phyloP scores from a whole-genome alignment of 257 asterid genomes.

The Leonotis leonurus region DNA sequence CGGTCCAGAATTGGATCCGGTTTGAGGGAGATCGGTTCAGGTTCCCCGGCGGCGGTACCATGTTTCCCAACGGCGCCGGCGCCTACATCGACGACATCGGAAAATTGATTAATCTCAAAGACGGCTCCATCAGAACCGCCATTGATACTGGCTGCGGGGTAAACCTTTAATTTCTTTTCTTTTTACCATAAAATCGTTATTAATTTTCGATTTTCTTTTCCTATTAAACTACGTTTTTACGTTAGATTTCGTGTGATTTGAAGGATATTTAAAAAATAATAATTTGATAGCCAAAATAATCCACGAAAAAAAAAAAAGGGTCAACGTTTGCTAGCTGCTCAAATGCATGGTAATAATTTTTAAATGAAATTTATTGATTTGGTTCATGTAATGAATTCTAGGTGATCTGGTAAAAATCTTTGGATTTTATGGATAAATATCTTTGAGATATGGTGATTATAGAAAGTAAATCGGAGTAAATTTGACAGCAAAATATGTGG shows the following conservation, averaged over 20 bases:
- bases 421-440: not conserved
- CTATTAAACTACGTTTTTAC: no score
- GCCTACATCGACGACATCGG: conserved; percentile 79
- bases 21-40: conserved; percentile 68
- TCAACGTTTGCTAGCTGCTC: no score
- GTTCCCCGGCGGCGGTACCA: conserved; percentile 95
- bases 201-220: not conserved
- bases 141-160: conserved; percentile 96
- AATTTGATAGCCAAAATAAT: no score
- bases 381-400: not conserved
- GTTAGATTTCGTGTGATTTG: no score
- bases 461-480: not conserved
- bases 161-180: not conserved
- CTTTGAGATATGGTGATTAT: conserved; percentile 13
- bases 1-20: conserved; percentile 89
- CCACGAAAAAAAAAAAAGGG: no score
- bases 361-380: no score
- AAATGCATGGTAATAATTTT: no score
- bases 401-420: not conserved
- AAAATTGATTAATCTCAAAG: conserved; percentile 59
- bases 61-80: conserved; percentile 89
- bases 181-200: not conserved
- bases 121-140: conserved; percentile 82
- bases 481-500: not conserved
- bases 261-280: no score